Evolutionary conservation across 192 early-diverging fungal genomes (phyloP).

Genomic region (Coemansia aciculifera): DNA sequence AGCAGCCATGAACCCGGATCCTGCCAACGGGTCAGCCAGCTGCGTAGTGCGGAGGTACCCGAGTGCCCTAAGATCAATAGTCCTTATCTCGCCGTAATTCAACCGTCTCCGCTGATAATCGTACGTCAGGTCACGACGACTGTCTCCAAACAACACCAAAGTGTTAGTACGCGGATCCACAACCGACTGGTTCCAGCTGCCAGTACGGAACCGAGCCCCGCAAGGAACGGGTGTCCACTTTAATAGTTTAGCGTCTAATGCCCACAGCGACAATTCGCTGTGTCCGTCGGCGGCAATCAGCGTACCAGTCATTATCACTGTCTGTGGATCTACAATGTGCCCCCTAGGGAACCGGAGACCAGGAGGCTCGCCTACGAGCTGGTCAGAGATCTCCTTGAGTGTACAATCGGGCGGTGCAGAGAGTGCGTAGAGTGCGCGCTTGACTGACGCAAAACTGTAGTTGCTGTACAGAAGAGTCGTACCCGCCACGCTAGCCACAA

Average conservation of each 20-base stretch:
- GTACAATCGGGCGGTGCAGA: constrained; percentile 60
- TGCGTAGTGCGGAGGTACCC: constrained; percentile 59
- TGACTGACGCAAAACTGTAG: constrained; percentile 72
- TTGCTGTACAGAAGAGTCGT: constrained; percentile 73
- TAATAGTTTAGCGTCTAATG: constrained; percentile 61
- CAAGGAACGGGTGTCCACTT: constrained; percentile 70
- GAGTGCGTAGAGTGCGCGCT: constrained; percentile 72
- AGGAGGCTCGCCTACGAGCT: constrained; percentile 69
- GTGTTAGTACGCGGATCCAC: constrained; percentile 64
- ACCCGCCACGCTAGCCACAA: constrained; percentile 64
- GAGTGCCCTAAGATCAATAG: constrained; percentile 73
- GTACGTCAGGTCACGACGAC: constrained; percentile 63
- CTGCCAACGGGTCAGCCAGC: constrained; percentile 24
- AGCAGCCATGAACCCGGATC: constrained; percentile 20
- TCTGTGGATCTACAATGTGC: constrained; percentile 66
- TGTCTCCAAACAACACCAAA: constrained; percentile 74
- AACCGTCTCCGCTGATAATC: constrained; percentile 79
- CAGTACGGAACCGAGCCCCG: constrained; percentile 65
- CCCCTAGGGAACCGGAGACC: constrained; percentile 79
- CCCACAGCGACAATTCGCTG: constrained; percentile 74
- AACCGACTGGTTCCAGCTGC: constrained; percentile 79
- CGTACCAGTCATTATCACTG: constrained; percentile 70
- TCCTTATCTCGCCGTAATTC: constrained; percentile 75
- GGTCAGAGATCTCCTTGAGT: constrained; percentile 69
- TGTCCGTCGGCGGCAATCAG: constrained; percentile 64